Evolutionary conservation across 192 early-diverging fungal genomes (phyloP), one percentile per base, ranked within the genome.

Genomic region (Phlyctochytrium planicorne): DNA sequence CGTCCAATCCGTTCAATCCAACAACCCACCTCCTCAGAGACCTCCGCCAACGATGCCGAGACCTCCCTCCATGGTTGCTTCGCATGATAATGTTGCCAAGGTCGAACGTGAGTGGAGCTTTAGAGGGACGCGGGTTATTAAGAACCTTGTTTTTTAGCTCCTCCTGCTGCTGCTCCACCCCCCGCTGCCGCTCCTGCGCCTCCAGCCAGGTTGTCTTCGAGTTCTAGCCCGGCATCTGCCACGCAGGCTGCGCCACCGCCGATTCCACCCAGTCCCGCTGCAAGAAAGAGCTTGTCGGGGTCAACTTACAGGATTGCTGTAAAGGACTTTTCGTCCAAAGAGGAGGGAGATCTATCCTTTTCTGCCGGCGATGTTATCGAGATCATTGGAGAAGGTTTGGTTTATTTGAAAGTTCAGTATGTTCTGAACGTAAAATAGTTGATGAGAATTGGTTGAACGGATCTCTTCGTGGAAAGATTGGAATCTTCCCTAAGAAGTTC

Each of bases 381-480:
- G 35, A 62, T 71, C 17, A 55, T 64, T 57, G 62, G 50, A 2
- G 69, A 71, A 65, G 69, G 69, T 71, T 12, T 6, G 40, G 59
- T 65, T 1, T 29, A 17, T 60, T 3, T 24, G 17, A 16, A 17
- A 16, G 17, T 59, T 59, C 20, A 20, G 40, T 6, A 47, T 47
- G 10, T 47, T 6, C n/a, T n/a, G n/a, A 31, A 32, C 47, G 6
- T 62, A 62, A 12, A 1, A 2, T 34, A 71, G 69, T 71, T 27
- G 69, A 71, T 34, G 69, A 71, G 25, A 71, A 71, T 36, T 71
- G 69, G 69, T 59, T 71, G 60, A 29, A 60, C 14, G 69, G 69
- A 3, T 53, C 62, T 10, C 52, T 71, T 35, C 52, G 59, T 17
- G 69, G 69, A 25, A 53, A 36, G 23, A 65, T 62, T 16, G 69